Evolutionary conservation across 306 rosid species (phyloP), one percentile per base, ranked within the genome.

Genomic region (Fragaria iinumae): DNA sequence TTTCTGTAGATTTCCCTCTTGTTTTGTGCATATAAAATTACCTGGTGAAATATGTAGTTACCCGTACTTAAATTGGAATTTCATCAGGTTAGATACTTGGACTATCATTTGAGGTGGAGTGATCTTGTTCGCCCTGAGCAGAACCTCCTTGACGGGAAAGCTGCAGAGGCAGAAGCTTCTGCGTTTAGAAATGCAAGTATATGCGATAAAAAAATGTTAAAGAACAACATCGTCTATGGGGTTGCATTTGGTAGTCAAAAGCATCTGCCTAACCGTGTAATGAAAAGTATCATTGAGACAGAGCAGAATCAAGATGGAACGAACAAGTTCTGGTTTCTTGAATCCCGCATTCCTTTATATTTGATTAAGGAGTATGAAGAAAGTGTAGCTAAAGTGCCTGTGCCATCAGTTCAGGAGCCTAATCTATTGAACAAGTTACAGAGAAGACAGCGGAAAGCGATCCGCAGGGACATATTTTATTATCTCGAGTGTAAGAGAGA

Each of bases 71-170:
- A 50, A 34, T 77, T 78, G 81, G 84, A 76, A 71, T 81, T 84
- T 90, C 78, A 79, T 81, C 93, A 96, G 98, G 96, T 96, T 85
- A 91, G 98, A 80, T 88, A 80, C 87, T 85, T 96, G 56, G 99
- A 96, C 86, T 82, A 74, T 71, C 89, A 89, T 79, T 82, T 96
- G 79, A 85, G 99, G 81, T 96, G 99, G 99, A 84, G 76, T 91
- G 99, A 92, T 80, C 90, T 96, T 80, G 89, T 88, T 85, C 92
- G 96, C 79, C 99, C 98, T 0, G 99, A 96, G 82, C 96, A 88
- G 86, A 95, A 84, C 74, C 84, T 87, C 73, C 87, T 69, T 64
- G 99, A 96, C 56, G 91, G 82, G 57, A 96, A 96, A 84, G 93
- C 89, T 82, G 86, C 80, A 72, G 99, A 96, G 86, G 83, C 91